Evolutionary conservation across 495 filamentous ascomycete genomes (phyloP).

Genomic region (Annulohypoxylon moriforme): DNA sequence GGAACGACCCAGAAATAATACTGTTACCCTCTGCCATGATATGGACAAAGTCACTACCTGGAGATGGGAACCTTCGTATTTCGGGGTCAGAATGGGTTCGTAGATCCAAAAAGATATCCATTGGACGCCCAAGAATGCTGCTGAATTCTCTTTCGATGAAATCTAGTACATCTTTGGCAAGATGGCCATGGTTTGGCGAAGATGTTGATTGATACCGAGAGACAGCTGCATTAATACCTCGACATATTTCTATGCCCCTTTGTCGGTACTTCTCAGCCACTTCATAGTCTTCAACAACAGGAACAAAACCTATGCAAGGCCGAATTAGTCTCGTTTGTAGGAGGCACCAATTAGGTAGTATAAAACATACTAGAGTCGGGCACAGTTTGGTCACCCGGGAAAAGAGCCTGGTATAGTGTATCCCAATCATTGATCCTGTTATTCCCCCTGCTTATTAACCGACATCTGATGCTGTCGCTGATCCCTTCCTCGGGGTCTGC

Average conservation of each 20-base stretch:
- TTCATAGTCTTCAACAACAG: conserved; percentile 21
- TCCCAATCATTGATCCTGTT: conserved; percentile 4
- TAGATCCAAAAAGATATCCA: neutral
- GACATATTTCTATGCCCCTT: neutral
- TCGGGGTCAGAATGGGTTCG: neutral
- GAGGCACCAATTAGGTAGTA: too few relatives aligned
- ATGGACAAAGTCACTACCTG: neutral
- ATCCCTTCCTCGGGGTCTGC: conserved; percentile 19
- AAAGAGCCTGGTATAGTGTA: conserved; percentile 7
- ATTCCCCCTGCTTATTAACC: neutral
- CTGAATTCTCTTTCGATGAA: neutral
- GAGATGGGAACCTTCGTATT: neutral
- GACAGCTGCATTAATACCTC: neutral
- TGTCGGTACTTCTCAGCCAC: neutral
- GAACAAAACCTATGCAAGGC: conserved; percentile 8
- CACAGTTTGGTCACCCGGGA: conserved; percentile 2
- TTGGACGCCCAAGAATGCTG: neutral
- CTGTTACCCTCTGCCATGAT: neutral
- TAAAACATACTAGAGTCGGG: conserved; percentile 8
- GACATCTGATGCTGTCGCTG: neutral
- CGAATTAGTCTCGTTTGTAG: neutral
- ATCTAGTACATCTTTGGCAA: neutral
- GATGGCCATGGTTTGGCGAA: neutral
- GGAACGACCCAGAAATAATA: neutral
- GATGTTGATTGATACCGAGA: neutral